These are phyloP conservation scores for Tolypocladium amazonense DNA, from an alignment of 2,329 filamentous ascomycete genomes.

Conservation along the genomic window DNA sequence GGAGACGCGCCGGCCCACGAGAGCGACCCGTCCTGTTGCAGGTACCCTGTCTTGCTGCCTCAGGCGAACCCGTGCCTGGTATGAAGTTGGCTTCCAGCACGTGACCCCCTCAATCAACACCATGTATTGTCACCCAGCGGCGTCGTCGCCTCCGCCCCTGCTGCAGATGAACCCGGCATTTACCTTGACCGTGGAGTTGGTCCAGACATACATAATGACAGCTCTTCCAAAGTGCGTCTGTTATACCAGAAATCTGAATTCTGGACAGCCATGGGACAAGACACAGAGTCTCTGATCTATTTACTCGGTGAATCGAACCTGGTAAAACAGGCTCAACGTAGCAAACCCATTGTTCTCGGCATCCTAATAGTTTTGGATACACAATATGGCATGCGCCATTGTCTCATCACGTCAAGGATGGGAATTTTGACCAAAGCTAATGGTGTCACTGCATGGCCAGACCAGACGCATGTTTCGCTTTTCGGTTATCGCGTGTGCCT, in stretches of 20 bases:
- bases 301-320: neutral
- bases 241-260: neutral
- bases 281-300: neutral
- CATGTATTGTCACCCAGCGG: neutral
- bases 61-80: neutral
- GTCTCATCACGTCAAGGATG: neutral
- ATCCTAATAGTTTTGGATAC: neutral
- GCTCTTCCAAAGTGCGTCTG: neutral
- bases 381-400: neutral
- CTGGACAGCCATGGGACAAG: neutral
- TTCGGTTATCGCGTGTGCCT: neutral
- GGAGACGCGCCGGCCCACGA: neutral
- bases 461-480: neutral
- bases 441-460: neutral
- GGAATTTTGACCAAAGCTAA: neutral
- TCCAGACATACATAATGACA: neutral
- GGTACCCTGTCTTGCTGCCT: constrained; percentile 3
- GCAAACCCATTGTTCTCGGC: neutral
- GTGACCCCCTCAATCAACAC: neutral
- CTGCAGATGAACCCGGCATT: neutral
- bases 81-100: neutral
- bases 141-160: neutral
- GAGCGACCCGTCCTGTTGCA: neutral
- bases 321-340: neutral
- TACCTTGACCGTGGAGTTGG: neutral